Conservation (phyloP, 2,329 filamentous ascomycete genomes). For the Shiraia sp. region DNA sequence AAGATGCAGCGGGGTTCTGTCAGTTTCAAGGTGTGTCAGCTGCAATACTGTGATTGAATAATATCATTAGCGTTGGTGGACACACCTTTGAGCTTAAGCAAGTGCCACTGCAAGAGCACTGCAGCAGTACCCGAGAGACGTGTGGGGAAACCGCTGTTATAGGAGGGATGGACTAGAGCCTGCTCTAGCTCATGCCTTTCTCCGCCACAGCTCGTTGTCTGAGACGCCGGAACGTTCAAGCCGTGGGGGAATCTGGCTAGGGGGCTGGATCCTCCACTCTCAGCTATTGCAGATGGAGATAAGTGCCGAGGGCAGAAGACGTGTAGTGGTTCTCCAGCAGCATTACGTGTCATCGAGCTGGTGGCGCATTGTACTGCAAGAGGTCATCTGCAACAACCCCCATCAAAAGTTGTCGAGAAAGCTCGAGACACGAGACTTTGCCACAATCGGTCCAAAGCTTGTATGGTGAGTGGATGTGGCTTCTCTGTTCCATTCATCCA, state of each 20-base stretch:
- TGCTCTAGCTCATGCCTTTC: slow-evolving; percentile 1
- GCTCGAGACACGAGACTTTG: neutral
- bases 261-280: neutral
- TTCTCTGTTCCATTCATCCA: neutral
- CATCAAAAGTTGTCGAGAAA: neutral
- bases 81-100: too few relatives aligned
- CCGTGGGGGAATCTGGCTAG: slow-evolving; percentile 10
- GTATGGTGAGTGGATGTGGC: neutral
- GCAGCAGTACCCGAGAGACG: too few relatives aligned
- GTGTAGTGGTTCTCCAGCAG: neutral
- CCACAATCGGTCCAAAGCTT: neutral
- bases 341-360: neutral
- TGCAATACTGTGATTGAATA: too few relatives aligned
- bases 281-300: neutral
- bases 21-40: too few relatives aligned
- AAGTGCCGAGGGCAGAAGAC: neutral
- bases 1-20: too few relatives aligned
- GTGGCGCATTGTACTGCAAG: neutral
- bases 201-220: slow-evolving; percentile 8
- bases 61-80: too few relatives aligned
- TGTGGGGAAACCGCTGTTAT: too few relatives aligned
- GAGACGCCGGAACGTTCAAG: slow-evolving; percentile 6
- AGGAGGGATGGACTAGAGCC: too few relatives aligned
- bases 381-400: neutral
- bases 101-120: too few relatives aligned